Evolutionary conservation across 2,329 filamentous ascomycete genomes (phyloP).

Genomic region (Xylaria hypoxylon): DNA sequence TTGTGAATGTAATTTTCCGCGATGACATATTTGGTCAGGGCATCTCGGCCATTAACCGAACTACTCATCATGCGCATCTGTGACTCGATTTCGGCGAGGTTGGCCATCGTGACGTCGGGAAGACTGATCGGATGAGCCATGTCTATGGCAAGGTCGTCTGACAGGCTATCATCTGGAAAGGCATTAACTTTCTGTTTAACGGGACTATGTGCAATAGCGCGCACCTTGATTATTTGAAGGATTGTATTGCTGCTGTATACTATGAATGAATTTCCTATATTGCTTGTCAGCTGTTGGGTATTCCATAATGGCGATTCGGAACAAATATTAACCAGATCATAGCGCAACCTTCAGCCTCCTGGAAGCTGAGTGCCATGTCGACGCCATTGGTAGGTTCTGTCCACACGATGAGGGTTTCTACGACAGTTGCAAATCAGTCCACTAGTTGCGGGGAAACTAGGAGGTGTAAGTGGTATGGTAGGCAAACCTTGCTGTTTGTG

Average conservation of each 20-base stretch:
- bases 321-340: slow-evolving; percentile 79
- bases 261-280: slow-evolving; percentile 87
- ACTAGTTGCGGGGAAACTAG: slow-evolving; percentile 1
- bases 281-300: slow-evolving; percentile 44
- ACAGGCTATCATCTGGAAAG: slow-evolving; percentile 80
- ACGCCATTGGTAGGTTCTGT: slow-evolving; percentile 85
- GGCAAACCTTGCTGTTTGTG: slow-evolving; percentile 95
- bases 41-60: slow-evolving; percentile 81
- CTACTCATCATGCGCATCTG: slow-evolving; percentile 83
- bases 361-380: slow-evolving; percentile 98
- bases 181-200: slow-evolving; percentile 45
- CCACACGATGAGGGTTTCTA: slow-evolving; percentile 98
- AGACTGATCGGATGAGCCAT: slow-evolving; percentile 76
- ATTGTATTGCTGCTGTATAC: slow-evolving; percentile 80
- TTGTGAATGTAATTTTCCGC: slow-evolving; percentile 87
- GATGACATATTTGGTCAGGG: slow-evolving; percentile 87
- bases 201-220: slow-evolving; percentile 37
- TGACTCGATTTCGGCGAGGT: slow-evolving; percentile 85
- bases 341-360: slow-evolving; percentile 94
- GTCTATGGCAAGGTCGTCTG: slow-evolving; percentile 86
- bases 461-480: slow-evolving; percentile 25
- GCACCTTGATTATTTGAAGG: slow-evolving; percentile 72
- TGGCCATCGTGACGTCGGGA: slow-evolving; percentile 82
- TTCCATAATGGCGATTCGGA: neutral
- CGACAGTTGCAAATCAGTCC: slow-evolving; percentile 31